Conservation (phyloP, 176 grass and related monocot genomes). For the Eragrostis nindensis region DNA sequence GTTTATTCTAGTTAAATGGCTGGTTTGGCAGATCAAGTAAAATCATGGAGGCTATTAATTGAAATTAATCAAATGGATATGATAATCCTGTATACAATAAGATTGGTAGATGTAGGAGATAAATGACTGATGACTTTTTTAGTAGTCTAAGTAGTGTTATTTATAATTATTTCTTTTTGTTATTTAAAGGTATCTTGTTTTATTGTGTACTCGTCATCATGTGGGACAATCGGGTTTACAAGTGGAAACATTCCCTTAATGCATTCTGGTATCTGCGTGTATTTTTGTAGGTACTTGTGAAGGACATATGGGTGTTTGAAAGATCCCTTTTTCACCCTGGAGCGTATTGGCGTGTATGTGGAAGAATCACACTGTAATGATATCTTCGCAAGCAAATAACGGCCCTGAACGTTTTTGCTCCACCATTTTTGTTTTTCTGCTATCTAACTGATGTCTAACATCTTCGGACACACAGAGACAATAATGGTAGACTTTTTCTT, state of each 20-base stretch:
- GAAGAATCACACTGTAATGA: slow-evolving; percentile 46
- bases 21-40: slow-evolving; percentile 2
- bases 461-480: slow-evolving; percentile 1
- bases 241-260: slow-evolving; percentile 17
- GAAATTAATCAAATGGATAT: not conserved
- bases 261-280: slow-evolving; percentile 5
- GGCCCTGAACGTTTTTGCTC: not conserved
- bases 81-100: not conserved
- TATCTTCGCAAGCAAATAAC: slow-evolving; percentile 10
- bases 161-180: not conserved
- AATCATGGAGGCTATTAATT: not conserved
- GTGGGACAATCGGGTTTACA: not conserved
- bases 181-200: not conserved
- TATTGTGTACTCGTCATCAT: not conserved
- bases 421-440: not conserved
- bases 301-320: slow-evolving; percentile 88
- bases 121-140: not conserved
- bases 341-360: slow-evolving; percentile 84
- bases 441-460: slow-evolving; percentile 36
- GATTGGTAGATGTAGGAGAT: not conserved
- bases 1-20: slow-evolving; percentile 10
- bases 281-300: slow-evolving; percentile 71
- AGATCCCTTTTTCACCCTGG: slow-evolving; percentile 84
- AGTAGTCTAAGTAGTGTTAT: not conserved
- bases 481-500: not conserved